These are phyloP conservation scores for Euphrasia arctica DNA, from an alignment of 305 asterid species.

Conservation along the genomic window DNA sequence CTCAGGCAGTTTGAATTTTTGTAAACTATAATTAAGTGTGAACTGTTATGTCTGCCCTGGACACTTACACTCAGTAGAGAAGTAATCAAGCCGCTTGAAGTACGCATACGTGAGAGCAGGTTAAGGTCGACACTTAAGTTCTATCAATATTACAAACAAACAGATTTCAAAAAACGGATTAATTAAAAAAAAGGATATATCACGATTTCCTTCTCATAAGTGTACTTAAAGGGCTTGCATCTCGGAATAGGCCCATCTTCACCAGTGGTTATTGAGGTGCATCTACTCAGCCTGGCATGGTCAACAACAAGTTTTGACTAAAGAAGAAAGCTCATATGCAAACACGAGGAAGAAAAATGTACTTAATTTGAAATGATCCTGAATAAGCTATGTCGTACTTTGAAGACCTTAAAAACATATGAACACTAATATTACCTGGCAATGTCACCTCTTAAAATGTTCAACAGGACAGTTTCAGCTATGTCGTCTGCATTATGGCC, in stretches of 20 bases:
- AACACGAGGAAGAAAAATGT: neutral
- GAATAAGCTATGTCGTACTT: slow-evolving; percentile 7
- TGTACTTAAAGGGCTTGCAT: slow-evolving; percentile 99
- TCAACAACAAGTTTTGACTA: slow-evolving; percentile 23
- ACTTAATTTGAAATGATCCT: slow-evolving; percentile 10
- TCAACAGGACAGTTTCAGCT: slow-evolving; percentile 92
- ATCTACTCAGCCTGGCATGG: slow-evolving; percentile 77
- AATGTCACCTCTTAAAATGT: slow-evolving; percentile 93
- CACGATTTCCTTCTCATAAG: slow-evolving; percentile 97
- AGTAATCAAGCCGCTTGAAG: slow-evolving; percentile 89
- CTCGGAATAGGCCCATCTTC: slow-evolving; percentile 99
- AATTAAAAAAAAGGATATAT: slow-evolving; percentile 71
- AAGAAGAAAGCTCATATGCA: slow-evolving; percentile 12
- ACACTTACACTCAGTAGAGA: slow-evolving; percentile 95
- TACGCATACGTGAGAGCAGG: slow-evolving; percentile 85
- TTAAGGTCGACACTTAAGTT: slow-evolving; percentile 49
- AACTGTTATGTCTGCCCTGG: slow-evolving; percentile 16
- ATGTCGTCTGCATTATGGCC: slow-evolving; percentile 99
- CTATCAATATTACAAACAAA: slow-evolving; percentile 10
- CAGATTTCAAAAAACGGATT: slow-evolving; percentile 1
- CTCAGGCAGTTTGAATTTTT: no score
- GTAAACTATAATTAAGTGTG: no score
- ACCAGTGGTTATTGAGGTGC: slow-evolving; percentile 86
- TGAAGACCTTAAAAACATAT: slow-evolving; percentile 5
- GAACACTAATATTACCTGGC: slow-evolving; percentile 57